These are phyloP conservation scores for Eucalyptus cloeziana DNA, from an alignment of 345 rosid genomes.

Conservation along the genomic window DNA sequence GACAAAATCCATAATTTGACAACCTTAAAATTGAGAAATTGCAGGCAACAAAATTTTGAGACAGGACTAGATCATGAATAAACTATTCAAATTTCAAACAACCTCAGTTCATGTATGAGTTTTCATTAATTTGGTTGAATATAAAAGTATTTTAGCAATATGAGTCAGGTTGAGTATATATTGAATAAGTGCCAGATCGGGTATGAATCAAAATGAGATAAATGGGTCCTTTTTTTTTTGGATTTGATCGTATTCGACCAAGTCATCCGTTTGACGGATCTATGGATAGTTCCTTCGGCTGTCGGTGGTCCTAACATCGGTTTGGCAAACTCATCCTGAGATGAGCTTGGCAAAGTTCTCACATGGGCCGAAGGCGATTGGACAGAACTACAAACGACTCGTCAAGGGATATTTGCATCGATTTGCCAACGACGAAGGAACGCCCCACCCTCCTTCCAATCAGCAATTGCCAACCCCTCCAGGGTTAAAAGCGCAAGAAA, in stretches of 20 bases:
- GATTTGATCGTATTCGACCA: background rate
- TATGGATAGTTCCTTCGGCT: background rate
- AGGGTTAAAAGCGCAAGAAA: background rate
- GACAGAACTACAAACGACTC: background rate
- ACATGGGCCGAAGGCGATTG: background rate
- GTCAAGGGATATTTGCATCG: background rate
- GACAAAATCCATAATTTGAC: background rate
- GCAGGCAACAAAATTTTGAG: rapidly evolving
- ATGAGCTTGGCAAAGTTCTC: background rate
- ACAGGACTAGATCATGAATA: background rate
- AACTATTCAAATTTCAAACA: background rate
- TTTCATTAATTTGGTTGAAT: background rate
- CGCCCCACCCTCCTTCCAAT: background rate
- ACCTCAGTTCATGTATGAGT: too few species aligned
- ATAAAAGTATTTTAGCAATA: background rate
- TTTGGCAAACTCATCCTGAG: background rate
- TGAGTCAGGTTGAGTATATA: too few species aligned
- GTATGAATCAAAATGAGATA: background rate
- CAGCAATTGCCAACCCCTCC: background rate
- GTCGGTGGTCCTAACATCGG: background rate
- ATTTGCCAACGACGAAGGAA: background rate
- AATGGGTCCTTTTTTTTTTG: too few species aligned
- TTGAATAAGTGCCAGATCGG: rapidly evolving
- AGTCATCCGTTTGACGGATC: too few species aligned
- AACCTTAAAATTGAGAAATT: background rate